Percentiles rank a stretch among this genome's conserved stretches.
phyloP scores from a whole-genome alignment of 345 rosid genomes.

The Ailanthus altissimus region DNA sequence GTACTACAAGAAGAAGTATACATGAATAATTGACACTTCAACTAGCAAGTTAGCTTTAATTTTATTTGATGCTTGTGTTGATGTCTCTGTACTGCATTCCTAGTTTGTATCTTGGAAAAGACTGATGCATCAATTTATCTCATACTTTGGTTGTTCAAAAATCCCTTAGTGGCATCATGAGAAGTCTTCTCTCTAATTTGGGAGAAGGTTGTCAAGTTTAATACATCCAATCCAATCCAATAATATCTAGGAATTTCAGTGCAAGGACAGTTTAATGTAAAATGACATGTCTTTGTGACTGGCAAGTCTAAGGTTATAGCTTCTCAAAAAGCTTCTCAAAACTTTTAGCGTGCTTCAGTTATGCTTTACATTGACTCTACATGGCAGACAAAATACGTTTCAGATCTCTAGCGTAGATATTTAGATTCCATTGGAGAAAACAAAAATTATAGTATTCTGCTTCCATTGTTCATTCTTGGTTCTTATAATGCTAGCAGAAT shows the following conservation, averaged over 20 bases:
- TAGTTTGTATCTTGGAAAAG: not conserved
- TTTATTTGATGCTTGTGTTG: not conserved
- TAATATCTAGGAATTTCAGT: not conserved
- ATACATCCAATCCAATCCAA: too few species aligned
- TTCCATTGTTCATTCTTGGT: conserved; percentile 4
- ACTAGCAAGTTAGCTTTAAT: not conserved
- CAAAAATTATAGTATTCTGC: not conserved
- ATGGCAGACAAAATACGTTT: not conserved
- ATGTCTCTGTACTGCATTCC: not conserved
- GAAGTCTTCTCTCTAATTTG: not conserved
- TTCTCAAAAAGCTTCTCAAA: not conserved
- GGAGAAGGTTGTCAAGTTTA: not conserved
- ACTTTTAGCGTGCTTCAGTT: not conserved
- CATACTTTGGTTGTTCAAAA: not conserved
- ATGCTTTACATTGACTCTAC: not conserved
- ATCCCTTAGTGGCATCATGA: not conserved
- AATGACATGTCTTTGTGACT: not conserved
- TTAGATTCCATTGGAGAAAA: not conserved
- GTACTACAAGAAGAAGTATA: not conserved
- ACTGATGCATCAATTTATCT: not conserved
- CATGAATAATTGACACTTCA: not conserved
- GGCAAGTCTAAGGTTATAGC: not conserved
- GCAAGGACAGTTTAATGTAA: not conserved
- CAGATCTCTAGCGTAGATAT: not conserved
- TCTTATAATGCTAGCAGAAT: not conserved